Base-by-base conservation (phyloP, 1,284 basidiomycete genomes). In the Moniliophthora roreri region DNA sequence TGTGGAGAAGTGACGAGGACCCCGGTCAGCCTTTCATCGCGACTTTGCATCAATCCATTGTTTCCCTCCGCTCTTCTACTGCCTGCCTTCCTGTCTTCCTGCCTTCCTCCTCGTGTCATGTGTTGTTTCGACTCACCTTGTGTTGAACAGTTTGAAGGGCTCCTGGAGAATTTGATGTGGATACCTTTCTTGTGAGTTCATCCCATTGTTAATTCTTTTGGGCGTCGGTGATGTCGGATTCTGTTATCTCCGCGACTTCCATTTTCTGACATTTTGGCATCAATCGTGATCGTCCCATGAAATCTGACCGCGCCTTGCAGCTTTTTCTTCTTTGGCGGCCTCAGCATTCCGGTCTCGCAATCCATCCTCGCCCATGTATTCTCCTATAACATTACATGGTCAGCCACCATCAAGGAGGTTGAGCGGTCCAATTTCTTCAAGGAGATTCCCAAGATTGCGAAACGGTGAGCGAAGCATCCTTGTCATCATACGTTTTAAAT, bases 361-460 rank as follows among this genome's bases (percentile, higher is more conserved):
- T 89, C 92, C 1, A 79, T 94, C 38, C 76, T 92, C 34, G 85
- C 89, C 0, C 92, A 95, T 63, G 58, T 91, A 40, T 85, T 93
- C 67, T 91, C 89, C 24, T 90, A 89, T 72, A 84, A 94, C 68
- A 94, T 95, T 71, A 81, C 79, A n/a, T 93, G 89, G 89, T 81
- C 80, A 3, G 87, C 87, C 39, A 90, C 87, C 7, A 82, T 85
- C 69, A 92, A 92, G 63, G 89, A 91, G 65, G 90, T 92, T 38
- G 82, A 91, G 66, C 79, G 85, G 47, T 90, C 87, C 4, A 94
- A 94, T 69, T 94, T 95, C 73, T 95, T 92, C 79, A 84, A 88
- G 62, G 92, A 95, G 67, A 87, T 93, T 20, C 92, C 92, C 0
- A 85, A 82, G 62, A 93, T 93, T 67, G 70, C 82, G 49, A 83